Evolutionary conservation across 2,329 filamentous ascomycete genomes (phyloP).

Genomic region (Fusarium sp.): DNA sequence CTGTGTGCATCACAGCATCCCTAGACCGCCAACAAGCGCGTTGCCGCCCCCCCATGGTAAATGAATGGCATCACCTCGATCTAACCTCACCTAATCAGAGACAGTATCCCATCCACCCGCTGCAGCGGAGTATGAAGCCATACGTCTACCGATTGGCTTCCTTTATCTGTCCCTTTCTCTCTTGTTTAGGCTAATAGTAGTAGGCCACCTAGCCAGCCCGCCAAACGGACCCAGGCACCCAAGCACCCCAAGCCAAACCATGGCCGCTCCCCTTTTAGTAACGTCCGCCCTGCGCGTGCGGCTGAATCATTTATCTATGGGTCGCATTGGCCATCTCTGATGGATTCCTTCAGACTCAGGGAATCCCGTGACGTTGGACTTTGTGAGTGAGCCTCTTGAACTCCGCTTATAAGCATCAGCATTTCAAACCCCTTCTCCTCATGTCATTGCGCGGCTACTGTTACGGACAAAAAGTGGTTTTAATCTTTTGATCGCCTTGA

Average conservation of each 20-base stretch:
- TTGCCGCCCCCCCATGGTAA: slow-evolving; percentile 34
- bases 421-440: neutral
- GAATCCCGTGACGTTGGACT: slow-evolving; percentile 24
- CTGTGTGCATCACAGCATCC: slow-evolving; percentile 15
- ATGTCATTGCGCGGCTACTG: neutral
- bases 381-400: neutral
- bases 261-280: slow-evolving; percentile 33
- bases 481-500: neutral
- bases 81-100: slow-evolving; percentile 34
- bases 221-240: slow-evolving; percentile 17
- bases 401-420: no score
- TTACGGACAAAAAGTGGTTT: neutral
- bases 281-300: slow-evolving; percentile 35
- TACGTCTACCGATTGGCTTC: slow-evolving; percentile 29
- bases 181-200: slow-evolving; percentile 27
- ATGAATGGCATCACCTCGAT: slow-evolving; percentile 32
- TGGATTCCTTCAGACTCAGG: slow-evolving; percentile 21
- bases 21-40: slow-evolving; percentile 38
- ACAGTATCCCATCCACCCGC: slow-evolving; percentile 12
- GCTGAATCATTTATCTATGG: slow-evolving; percentile 34
- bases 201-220: slow-evolving; percentile 15
- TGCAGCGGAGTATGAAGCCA: slow-evolving; percentile 11
- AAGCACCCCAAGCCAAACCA: slow-evolving; percentile 22
- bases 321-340: slow-evolving; percentile 32
- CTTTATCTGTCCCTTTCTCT: slow-evolving; percentile 22